A percentile compares a stretch with the other conserved stretches of the same genome.
Conservation (phyloP, 768 basidiomycete species). For the Termitomyces eurrhizus region DNA sequence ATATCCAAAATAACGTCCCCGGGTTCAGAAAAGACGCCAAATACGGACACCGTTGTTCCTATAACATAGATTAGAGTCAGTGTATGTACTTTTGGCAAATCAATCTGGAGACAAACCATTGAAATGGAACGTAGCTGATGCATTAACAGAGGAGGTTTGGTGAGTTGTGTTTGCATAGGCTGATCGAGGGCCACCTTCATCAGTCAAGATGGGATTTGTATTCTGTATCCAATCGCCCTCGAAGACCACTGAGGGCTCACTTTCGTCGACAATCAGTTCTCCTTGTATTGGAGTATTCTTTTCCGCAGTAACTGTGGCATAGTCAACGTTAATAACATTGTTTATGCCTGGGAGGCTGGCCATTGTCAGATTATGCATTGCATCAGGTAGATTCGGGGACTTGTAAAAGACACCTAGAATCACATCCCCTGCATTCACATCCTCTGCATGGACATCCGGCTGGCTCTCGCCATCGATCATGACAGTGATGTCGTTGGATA, state of each 20-base stretch:
- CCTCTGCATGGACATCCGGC: neutral
- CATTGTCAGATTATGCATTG: neutral
- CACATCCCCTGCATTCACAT: no score
- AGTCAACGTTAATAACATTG: neutral
- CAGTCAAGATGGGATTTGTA: neutral
- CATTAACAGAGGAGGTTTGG: no score
- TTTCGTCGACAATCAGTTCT: no score
- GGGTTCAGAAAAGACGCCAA: no score
- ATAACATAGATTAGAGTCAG: neutral
- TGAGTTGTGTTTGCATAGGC: no score
- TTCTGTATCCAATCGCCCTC: no score
- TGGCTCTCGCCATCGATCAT: neutral
- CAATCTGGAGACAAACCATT: neutral
- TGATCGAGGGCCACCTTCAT: neutral
- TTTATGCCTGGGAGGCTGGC: no score
- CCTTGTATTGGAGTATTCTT: neutral
- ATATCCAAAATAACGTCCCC: no score
- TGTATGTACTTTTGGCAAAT: neutral
- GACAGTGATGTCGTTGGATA: neutral
- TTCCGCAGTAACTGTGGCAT: neutral
- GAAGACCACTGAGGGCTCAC: no score
- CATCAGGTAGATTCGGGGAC: neutral
- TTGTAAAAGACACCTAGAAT: neutral
- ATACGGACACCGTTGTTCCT: no score
- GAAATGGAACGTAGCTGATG: no score